Evolutionary conservation across 2,329 filamentous ascomycete species (phyloP), one percentile per base, ranked within the genome.

Genomic region (Cercospora nicotianae): DNA sequence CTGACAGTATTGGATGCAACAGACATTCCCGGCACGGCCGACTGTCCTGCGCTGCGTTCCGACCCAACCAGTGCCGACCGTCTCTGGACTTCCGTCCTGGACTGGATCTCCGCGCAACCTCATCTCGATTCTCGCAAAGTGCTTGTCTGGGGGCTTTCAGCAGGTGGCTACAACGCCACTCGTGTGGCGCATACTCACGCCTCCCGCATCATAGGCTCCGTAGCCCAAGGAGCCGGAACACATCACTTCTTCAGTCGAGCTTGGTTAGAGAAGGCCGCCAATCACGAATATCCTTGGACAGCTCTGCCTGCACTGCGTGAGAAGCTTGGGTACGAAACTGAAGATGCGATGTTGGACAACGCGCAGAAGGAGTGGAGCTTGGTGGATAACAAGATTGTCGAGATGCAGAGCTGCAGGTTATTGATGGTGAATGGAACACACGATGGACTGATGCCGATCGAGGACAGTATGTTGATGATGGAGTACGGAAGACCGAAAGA

Each of bases 181-280:
- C 85, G 89, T 18, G 83, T 87, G n/a, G 89, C 89, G 55, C 87
- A 90, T 77, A 91, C 88, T n/a, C 89, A 91, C 76, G 79, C 80
- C 18, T 75, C 81, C 0, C 77, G 79, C 9, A 78, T 92, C 20
- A 77, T 79, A 0, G 89, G 89, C 0, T 78, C 79, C 23, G 82
- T 91, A 20, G 89, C 87, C 1, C 88, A 90, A 77, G 88, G 88
- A 0, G 87, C 87, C 0, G 87, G 87, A 0, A 83, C 82, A 12
- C 88, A 91, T 77, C 82, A 87, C 73, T 89, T 89, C 75, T 87
- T 89, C 75, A 83, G 83, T 7, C 75, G 77, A 1, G 84, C 84
- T 36, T 90, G 89, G 89, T 77, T 91, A 42, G 83, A 85, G 62
- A 84, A 81, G 71, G 87, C 86, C 0, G 87, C 90, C 70, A 85